Base-by-base conservation (phyloP, 805 yeast genomes). In the Kluyveromyces wickerhamii region DNA sequence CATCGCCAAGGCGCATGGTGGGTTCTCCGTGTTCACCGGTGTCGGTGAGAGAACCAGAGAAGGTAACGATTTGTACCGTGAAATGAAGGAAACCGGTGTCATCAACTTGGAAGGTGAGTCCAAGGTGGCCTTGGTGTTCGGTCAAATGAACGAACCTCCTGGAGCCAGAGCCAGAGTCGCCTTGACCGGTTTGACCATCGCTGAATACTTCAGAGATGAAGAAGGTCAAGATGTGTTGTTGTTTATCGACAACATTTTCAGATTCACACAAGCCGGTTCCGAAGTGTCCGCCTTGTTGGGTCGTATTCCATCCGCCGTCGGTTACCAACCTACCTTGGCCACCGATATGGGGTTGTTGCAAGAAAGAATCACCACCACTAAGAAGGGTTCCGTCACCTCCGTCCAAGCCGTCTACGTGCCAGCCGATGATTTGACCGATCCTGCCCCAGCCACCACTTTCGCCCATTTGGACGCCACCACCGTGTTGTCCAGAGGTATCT, bases 91-190 rank as follows among this genome's bases (percentile, higher is more conserved):
- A 77, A 89, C 98, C 54, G 97, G 97, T 79, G 97, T 92, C 73
- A 92, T 92, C 72, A 87, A 92, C 84, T 78, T 89, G 58, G 97
- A 92, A 66, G 98, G 98, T 71, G 97, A 92, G 59, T 92, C 98
- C 63, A 92, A 92, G 82, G 98, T 92, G 72, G 94, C 97, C 54
- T 78, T 89, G 63, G 98, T 89, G 47, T 89, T 89, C 77, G 98
- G 98, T 70, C 98, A 92, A 77, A 89, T 89, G 98, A 89, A 89
- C 79, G 98, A 89, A 79, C 98, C 98, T 63, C 98, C 98, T 57
- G 98, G 98, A 74, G 98, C 98, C 61, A 88, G 98, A 81, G 96
- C 98, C 61, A 89, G 98, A 79, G 97, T 92, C 67, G 98, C 98
- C 59, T 76, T 89, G 67, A 92, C 98, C 57, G 98, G 98, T 81